Evolutionary conservation across 2,329 filamentous ascomycete species (phyloP).

Genomic region (Biscogniauxia sp.): DNA sequence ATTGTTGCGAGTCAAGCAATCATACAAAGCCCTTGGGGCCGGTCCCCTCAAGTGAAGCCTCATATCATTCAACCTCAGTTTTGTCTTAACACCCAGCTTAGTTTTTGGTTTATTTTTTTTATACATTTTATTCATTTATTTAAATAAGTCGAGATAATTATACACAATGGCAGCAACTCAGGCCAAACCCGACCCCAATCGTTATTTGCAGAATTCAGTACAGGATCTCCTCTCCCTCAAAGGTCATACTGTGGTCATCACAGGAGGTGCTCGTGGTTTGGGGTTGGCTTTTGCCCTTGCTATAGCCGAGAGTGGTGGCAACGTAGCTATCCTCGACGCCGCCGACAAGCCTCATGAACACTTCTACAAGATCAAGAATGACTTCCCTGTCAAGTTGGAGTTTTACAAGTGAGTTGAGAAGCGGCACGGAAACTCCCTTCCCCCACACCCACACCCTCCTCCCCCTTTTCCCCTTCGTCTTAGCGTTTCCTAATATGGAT

Average conservation of each 20-base stretch:
- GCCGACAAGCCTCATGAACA: constrained; percentile 10
- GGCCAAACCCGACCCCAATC: constrained; percentile 1
- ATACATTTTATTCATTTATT: too few species aligned
- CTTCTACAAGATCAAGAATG: constrained; percentile 9
- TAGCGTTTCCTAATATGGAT: too few species aligned
- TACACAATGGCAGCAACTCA: constrained; percentile 1
- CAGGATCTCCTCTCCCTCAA: constrained; percentile 9
- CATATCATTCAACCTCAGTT: neutral
- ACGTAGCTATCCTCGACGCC: constrained; percentile 6
- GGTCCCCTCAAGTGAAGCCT: too few species aligned
- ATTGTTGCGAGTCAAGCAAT: too few species aligned
- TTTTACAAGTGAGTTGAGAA: constrained; percentile 6
- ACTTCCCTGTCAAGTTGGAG: constrained; percentile 8
- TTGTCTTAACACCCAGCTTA: neutral
- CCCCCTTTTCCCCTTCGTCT: too few species aligned
- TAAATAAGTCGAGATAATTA: neutral
- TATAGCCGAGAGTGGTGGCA: constrained; percentile 5
- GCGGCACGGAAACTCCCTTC: neutral
- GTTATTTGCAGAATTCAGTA: constrained; percentile 10
- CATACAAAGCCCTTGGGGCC: too few species aligned
- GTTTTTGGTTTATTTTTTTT: too few species aligned
- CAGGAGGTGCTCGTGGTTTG: constrained; percentile 7
- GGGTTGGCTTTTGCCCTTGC: constrained; percentile 7
- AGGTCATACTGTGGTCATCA: constrained; percentile 9
- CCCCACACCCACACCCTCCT: neutral